Conservation (phyloP, 139 green algal genomes). For the Ostreobium quekettii region DNA sequence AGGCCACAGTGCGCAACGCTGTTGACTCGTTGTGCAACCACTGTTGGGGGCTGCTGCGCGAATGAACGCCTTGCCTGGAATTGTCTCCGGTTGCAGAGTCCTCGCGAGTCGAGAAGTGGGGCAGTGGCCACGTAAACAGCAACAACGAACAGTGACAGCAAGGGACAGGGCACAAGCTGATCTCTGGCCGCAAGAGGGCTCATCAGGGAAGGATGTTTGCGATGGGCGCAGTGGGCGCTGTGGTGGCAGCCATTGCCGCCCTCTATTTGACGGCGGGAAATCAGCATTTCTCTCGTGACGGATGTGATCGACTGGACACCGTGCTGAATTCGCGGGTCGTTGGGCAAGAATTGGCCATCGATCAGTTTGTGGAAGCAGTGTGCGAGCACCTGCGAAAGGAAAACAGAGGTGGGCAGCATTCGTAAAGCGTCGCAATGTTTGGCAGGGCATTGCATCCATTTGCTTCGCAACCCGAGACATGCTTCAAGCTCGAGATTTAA, state of each 20-base stretch:
- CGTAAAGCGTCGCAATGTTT: background rate
- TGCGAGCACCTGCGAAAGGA: slow-evolving; percentile 61
- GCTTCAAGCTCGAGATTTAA: no score
- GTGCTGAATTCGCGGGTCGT: slow-evolving; percentile 49
- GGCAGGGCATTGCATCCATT: background rate
- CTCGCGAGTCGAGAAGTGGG: no score
- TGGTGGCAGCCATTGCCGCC: background rate
- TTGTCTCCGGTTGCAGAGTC: no score
- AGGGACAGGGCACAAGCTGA: no score
- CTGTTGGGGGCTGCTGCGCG: no score
- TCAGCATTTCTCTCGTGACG: slow-evolving; percentile 39
- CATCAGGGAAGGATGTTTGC: background rate
- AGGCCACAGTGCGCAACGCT: no score
- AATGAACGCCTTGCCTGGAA: no score
- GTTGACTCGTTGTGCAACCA: no score
- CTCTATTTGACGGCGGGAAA: background rate
- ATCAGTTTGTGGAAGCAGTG: slow-evolving; percentile 52
- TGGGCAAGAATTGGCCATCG: slow-evolving; percentile 62
- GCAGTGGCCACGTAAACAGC: no score
- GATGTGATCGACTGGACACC: slow-evolving; percentile 49
- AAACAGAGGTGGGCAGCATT: background rate
- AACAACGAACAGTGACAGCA: no score
- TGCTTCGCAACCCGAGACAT: slow-evolving; percentile 9
- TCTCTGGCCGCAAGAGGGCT: no score
- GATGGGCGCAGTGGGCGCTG: background rate